Evolutionary conservation across 1,284 basidiomycete genomes (phyloP).

Genomic region (Tylopilus orsonianus): DNA sequence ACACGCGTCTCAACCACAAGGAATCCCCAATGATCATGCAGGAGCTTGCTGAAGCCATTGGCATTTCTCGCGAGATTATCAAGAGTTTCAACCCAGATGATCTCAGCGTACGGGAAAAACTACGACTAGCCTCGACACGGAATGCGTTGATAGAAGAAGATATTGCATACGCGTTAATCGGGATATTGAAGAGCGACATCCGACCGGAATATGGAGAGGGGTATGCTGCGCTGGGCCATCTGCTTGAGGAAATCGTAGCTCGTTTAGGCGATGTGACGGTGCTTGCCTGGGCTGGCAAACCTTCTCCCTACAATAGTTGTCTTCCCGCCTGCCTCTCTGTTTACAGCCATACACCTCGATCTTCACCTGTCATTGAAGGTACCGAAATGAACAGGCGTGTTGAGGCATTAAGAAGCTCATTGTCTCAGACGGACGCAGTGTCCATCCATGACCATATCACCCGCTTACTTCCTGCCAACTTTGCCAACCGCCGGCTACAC

Average conservation of each 20-base stretch:
- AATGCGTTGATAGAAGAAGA: no score
- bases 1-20: no score
- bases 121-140: no score
- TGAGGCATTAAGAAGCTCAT: no score
- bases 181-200: conserved; percentile 18
- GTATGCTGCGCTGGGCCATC: conserved; percentile 9
- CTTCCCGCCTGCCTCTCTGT: conserved; percentile 9
- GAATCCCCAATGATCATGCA: conserved; percentile 1
- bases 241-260: conserved; percentile 15
- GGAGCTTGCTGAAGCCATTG: conserved; percentile 15
- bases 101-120: conserved; percentile 11
- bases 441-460: no score
- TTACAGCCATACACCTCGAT: conserved; percentile 1
- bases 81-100: conserved; percentile 8
- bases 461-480: no score
- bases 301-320: no score
- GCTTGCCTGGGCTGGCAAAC: no score
- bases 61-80: conserved; percentile 5
- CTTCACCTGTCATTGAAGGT: neutral
- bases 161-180: conserved; percentile 18
- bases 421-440: no score
- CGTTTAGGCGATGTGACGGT: conserved; percentile 14
- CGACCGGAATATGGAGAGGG: conserved; percentile 15
- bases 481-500: no score
- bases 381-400: no score